phyloP scores from a whole-genome alignment of 306 rosid genomes.

The Cucurbita maxima region DNA sequence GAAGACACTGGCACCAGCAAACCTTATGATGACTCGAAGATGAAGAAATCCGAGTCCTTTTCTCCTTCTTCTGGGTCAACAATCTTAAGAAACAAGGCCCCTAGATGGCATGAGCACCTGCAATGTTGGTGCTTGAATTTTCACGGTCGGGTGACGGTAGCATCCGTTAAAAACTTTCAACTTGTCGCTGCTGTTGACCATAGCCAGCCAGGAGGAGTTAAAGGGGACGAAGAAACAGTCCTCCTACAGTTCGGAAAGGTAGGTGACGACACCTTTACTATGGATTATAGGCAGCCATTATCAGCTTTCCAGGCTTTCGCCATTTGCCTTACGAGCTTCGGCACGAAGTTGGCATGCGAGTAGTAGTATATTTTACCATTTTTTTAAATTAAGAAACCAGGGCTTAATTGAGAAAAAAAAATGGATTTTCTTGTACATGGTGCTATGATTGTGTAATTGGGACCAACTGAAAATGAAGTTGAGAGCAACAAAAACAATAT shows the following conservation, averaged over 20 bases:
- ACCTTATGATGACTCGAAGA: slow-evolving; percentile 15
- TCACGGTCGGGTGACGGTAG: slow-evolving; percentile 91
- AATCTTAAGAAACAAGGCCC: slow-evolving; percentile 82
- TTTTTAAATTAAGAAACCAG: slow-evolving; percentile 23
- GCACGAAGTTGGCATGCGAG: slow-evolving; percentile 96
- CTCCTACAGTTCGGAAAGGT: slow-evolving; percentile 96
- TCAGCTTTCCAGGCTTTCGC: slow-evolving; percentile 98
- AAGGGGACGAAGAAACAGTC: slow-evolving; percentile 85
- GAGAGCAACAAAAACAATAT: neutral
- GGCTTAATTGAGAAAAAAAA: neutral
- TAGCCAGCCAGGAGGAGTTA: slow-evolving; percentile 76
- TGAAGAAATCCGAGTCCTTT: slow-evolving; percentile 18
- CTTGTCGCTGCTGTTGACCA: slow-evolving; percentile 72
- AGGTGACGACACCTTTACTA: slow-evolving; percentile 78
- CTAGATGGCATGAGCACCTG: slow-evolving; percentile 92
- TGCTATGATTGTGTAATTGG: slow-evolving; percentile 2
- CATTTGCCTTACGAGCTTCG: slow-evolving; percentile 94
- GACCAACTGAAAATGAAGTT: neutral
- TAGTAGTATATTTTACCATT: slow-evolving; percentile 16
- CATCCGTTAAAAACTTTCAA: slow-evolving; percentile 95
- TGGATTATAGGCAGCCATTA: slow-evolving; percentile 90
- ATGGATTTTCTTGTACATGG: slow-evolving; percentile 5
- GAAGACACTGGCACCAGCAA: slow-evolving; percentile 26
- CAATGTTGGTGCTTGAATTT: slow-evolving; percentile 99
- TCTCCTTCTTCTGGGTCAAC: slow-evolving; percentile 28